Evolutionary conservation across 805 yeast genomes (phyloP), one percentile per base, ranked within the genome.

Genomic region (Candida broadrunensis): DNA sequence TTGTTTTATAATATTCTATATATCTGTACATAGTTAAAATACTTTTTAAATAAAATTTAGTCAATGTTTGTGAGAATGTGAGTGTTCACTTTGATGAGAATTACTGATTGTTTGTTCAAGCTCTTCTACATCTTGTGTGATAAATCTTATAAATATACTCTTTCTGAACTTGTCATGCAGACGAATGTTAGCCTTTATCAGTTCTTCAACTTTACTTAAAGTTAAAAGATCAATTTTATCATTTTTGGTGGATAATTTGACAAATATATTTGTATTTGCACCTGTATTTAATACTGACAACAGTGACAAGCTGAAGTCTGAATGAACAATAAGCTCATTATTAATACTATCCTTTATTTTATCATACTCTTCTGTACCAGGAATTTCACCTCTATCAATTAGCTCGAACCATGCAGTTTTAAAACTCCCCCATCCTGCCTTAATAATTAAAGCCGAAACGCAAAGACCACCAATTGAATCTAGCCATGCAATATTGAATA

Each of bases 381-480:
- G 63, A 13, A 78, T 69, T 29, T 83, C 63, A 2, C 91, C 83
- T 47, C 80, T 76, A 54, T 91, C 99, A 23, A 88, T 73, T 34
- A 91, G 67, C 57, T 91, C 98, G 44, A 75, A 75, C 52, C 83
- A 73, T 0, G 97, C 80, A 20, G 75, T 73, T 43, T 73, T 69
- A 51, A 85, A 79, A 20, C 96, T 90, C 2, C 77, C 75, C 60
- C 79, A 75, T 26, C 98, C 98, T 6, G 97, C 97, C 49, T 77
- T 81, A 47, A 90, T 78, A 42, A 93, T 84, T 51, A 93, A 68
- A 2, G 75, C 73, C 0, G 97, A 88, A 7, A 93, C 98, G 4
- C 88, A 57, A 23, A 90, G 60, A 0, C 98, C 99, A 46, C 98
- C 99, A 41, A 88, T 75, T 2, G 97, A 86, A 60, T 93, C 99